These are phyloP conservation scores for Ceratobasidium theobromae DNA, from an alignment of 1,284 basidiomycete species.

Conservation along the genomic window DNA sequence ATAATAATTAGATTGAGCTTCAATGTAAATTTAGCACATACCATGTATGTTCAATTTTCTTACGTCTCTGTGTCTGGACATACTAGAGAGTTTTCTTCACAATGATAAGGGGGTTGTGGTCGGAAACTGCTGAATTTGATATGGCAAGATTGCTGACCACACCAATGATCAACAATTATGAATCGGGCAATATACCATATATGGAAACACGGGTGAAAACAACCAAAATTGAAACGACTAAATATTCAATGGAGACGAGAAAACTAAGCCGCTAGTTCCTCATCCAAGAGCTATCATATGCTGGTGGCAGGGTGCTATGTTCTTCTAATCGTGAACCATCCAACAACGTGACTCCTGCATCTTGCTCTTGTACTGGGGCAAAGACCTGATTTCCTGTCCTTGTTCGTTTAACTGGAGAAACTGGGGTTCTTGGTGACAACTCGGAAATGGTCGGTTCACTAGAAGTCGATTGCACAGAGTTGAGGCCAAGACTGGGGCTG, in stretches of 20 bases:
- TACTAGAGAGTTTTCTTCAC: constrained; percentile 41
- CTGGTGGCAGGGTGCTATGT: neutral
- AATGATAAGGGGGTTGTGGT: neutral
- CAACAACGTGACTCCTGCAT: constrained; percentile 7
- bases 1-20: neutral
- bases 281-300: constrained; percentile 16
- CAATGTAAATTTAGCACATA: constrained; percentile 42
- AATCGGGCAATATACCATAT: neutral
- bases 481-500: neutral
- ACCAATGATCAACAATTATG: neutral
- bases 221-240: too few relatives aligned
- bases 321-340: neutral
- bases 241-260: neutral
- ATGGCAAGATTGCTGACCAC: neutral
- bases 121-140: neutral
- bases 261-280: neutral
- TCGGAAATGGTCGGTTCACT: neutral
- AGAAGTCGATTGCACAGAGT: neutral
- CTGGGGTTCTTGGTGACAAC: neutral
- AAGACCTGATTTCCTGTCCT: neutral
- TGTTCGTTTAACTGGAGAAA: neutral
- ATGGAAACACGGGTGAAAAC: too few relatives aligned
- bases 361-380: constrained; percentile 6
- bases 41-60: constrained; percentile 88
- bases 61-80: constrained; percentile 90